Conservation (phyloP, 352 stramenopile genomes). For the Pythium oligandrum region DNA sequence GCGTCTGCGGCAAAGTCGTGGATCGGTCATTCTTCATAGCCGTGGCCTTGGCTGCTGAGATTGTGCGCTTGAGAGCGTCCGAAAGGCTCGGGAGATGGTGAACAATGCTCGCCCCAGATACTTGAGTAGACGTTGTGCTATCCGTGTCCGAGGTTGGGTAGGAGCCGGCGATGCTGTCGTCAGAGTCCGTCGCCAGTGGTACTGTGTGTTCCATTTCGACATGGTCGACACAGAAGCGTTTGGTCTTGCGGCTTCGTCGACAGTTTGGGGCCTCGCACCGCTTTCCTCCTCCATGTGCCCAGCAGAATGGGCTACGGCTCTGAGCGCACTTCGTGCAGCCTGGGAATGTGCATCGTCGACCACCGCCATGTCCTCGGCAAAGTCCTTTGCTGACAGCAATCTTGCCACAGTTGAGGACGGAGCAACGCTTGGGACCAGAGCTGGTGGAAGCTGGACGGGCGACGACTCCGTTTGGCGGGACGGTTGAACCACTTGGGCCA, state of each 20-base stretch:
- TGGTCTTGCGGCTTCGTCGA: constrained; percentile 67
- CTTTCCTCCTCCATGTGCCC: constrained; percentile 66
- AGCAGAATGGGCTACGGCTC: constrained; percentile 71
- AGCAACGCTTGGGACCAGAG: constrained; percentile 65
- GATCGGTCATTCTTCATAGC: constrained; percentile 2
- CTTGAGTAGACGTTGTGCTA: constrained; percentile 1
- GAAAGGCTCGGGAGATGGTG: constrained; percentile 20
- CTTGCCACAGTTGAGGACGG: constrained; percentile 58
- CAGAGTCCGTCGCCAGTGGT: constrained; percentile 32
- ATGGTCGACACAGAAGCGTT: constrained; percentile 73
- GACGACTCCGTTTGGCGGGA: constrained; percentile 7
- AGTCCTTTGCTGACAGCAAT: constrained; percentile 70
- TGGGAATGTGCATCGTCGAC: constrained; percentile 51
- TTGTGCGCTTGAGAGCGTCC: constrained; percentile 17
- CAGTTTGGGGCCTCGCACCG: constrained; percentile 66
- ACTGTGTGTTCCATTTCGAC: constrained; percentile 57
- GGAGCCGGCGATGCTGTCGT: constrained; percentile 37
- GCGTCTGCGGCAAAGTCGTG: constrained; percentile 18
- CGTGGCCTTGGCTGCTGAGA: constrained; percentile 9
- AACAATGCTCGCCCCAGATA: background rate
- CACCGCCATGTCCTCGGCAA: constrained; percentile 69
- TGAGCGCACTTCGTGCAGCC: constrained; percentile 72
- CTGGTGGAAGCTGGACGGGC: constrained; percentile 24
- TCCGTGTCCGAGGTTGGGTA: constrained; percentile 28
- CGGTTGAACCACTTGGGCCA: constrained; percentile 13